Evolutionary conservation across 139 green algal species (phyloP), one percentile per base, ranked within the genome.

Genomic region (Micractinium sp.): DNA sequence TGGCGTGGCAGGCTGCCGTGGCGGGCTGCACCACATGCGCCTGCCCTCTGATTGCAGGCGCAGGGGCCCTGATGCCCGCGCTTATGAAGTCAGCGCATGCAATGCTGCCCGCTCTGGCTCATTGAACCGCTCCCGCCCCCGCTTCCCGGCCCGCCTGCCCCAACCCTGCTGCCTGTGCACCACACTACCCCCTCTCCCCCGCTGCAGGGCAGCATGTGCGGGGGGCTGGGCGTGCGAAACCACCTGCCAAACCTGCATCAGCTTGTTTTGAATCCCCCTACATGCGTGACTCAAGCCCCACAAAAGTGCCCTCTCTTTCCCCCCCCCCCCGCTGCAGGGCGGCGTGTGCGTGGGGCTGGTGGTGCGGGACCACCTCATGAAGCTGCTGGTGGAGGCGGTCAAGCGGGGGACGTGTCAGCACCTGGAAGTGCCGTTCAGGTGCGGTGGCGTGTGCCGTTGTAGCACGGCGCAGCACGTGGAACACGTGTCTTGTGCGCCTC

Each of bases 281-380:
- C 31, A 19, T 38, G 12, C 47, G n/a, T n/a, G n/a, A n/a, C n/a
- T n/a, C n/a, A n/a, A n/a, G 7, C 41, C 5, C 29, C 78, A 36
- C 0, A 14, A 35, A 47, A 63, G 3, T 15, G 16, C 56, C 19
- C 1, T 29, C 27, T 25, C 4, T 74, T 41, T n/a, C n/a, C n/a
- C n/a, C 33, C 47, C 53, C 15, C 5, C 39, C 39, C 27, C 27
- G 2, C 9, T 53, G 84, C 80, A 85, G 80, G 88, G 82, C 73
- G 53, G 66, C 74, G 94, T 98, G 77, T 96, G 95, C 87, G 92
- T 96, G 81, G 96, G 96, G 1, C 89, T 98, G 27, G 90, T 98
- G 20, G 91, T 92, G 29, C 85, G 95, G 15, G 91, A 95, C n/a
- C 95, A 98, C 88, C 90, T 98, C 29, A 90, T 97, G 90, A 94